Conservation (phyloP, 345 rosid species). For the Iberis pinnata region DNA sequence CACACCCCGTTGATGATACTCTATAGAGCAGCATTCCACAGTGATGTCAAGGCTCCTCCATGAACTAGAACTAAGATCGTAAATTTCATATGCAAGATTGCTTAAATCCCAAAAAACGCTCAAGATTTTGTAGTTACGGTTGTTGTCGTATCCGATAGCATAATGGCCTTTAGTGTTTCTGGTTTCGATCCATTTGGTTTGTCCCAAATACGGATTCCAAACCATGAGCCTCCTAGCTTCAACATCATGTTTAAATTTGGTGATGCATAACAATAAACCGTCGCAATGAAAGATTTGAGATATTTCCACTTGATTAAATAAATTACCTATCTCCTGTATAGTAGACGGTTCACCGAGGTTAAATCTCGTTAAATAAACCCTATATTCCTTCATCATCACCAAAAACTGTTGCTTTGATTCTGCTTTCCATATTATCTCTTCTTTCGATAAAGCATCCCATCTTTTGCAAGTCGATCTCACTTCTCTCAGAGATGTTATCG, state of each 20-base stretch:
- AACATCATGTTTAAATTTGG: too few relatives aligned
- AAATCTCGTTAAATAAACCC: background rate
- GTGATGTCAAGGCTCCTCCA: background rate
- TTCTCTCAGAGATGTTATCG: background rate
- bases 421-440: background rate
- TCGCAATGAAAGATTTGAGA: background rate
- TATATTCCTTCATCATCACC: background rate
- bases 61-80: background rate
- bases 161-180: background rate
- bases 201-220: slow-evolving; percentile 2
- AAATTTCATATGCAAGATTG: background rate
- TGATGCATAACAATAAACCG: background rate
- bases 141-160: background rate
- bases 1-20: background rate
- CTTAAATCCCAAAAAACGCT: too few relatives aligned
- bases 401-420: background rate
- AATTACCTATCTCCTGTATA: background rate
- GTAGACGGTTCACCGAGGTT: background rate
- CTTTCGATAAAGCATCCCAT: background rate
- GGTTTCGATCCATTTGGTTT: background rate
- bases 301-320: background rate
- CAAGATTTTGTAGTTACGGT: too few relatives aligned
- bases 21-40: too few relatives aligned
- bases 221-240: background rate
- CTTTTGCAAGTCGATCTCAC: background rate